Base-by-base conservation (phyloP, 106 monocot species). In the Triglochin maritima region DNA sequence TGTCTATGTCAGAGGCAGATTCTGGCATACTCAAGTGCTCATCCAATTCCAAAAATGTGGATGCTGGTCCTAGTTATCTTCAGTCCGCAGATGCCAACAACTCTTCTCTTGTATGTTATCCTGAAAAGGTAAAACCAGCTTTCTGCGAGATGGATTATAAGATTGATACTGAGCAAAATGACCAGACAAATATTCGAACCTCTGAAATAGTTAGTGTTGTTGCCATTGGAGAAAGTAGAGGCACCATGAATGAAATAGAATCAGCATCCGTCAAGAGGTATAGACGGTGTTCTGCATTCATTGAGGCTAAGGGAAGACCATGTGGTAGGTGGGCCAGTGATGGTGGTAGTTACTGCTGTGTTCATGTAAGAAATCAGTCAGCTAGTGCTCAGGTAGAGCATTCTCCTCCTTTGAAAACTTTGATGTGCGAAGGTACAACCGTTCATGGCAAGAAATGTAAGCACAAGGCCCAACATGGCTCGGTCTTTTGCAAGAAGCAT, bases 251-350 rank as follows among this genome's bases (percentile, higher is more conserved):
- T 61, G 64, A 46, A 54, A 54, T 52, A 6, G 52, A 72, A 55
- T 59, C 9, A 45, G 45, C 60, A 65, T 67, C 44, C 29, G n/a
- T 16, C 10, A 16, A 74, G 63, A 44, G 62, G 60, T 85, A 79
- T 62, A 71, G 84, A 49, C 80, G 85, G 63, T 96, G 96, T 57
- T 70, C 68, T 48, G 83, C 90, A 67, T 96, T 91, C 49, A 80
- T 90, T 63, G 87, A 83, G 78, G 82, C 84, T 41, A 90, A 91
- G 68, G 85, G 86, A 79, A 81, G 90, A 62, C 87, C 80, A 9
- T 96, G 96, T 70, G 90, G 80, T 68, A 85, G 96, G 79, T 96
- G 90, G 96, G 96, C 90, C 64, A 96, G 82, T 72, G 96, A 96
- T 78, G 85, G 90, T 64, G 86, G 88, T 69, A 73, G 80, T 16